Evolutionary conservation across 2,329 filamentous ascomycete genomes (phyloP), one percentile per base, ranked within the genome.

Genomic region (Nigrospora oryzae): DNA sequence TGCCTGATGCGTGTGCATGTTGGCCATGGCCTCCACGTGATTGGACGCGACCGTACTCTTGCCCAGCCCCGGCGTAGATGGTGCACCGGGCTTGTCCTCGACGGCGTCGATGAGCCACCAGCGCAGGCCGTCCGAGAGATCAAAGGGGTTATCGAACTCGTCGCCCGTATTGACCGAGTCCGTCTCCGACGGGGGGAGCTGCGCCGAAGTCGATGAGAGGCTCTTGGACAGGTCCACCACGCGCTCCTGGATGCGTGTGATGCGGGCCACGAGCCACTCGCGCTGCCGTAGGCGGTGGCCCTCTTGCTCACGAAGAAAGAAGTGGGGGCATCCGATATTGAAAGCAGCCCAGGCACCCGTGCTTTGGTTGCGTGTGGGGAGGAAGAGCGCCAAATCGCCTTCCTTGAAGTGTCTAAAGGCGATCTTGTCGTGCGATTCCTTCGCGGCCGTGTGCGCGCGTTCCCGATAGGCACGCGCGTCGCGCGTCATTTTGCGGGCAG

Each of bases 271-370:
- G n/a, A 98, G 80, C 89, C 93, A 98, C 61, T 98, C 93, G 33
- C 91, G 79, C 40, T 82, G 83, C 30, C 84, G 81, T 6, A 98
- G 71, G 49, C 88, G 84, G 64, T 98, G 94, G 1, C 76, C 77
- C 55, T 97, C 91, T 61, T 94, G 86, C 63, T 98, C 93, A 33
- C 89, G 86, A 3, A 98, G 74, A 68, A 98, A 98, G 68, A 93
- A 97, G 63, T 98, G 93, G 10, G 93, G 93, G 48, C 91, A 95
- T 1, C 90, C 91, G 31, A 98, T 87, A 57, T 98, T 98, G 75
- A 98, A 98, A 1, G 93, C 93, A 5, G 93, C 93, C 93, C 93
- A 98, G 1, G 93, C 91, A 14, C 91, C 86, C 5, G 89, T 93
- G 34, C 86, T 87, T 65, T 97, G 90, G 60, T 96, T 97, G 33